Base-by-base conservation (phyloP, 2,329 filamentous ascomycete species). In the Aspergillus sp. region DNA sequence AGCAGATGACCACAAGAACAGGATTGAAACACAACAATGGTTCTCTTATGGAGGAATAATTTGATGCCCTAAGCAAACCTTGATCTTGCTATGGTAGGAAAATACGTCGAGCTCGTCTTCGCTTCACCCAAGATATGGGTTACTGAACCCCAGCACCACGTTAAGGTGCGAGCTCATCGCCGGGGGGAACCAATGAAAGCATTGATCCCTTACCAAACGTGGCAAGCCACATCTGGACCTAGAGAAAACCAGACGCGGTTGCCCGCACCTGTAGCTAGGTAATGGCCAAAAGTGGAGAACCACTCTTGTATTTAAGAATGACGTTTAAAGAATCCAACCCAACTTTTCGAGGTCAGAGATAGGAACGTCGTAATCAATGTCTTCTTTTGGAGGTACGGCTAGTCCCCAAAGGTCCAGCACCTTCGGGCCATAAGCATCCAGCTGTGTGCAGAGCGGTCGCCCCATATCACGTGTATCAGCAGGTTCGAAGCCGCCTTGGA, bases 131-230 rank as follows among this genome's bases (percentile, higher is more conserved):
- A 7, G 21, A 34, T 25, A 49, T 31, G 47, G 47, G 43, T 41
- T 49, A 49, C 47, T 49, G 16, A 38, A 49, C 47, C 38, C 47
- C 23, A 49, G 47, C 47, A 49, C 47, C 40, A 44, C 47, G 47
- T 49, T 49, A 23, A 49, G 47, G 47, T 36, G 47, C 38, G 25
- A 44, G 38, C 47, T 49, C 47, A 41, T 44, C 23, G 47, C 47
- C 44, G 25, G 47, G 21, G 47, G 36, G 32, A 36, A 36, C 21
- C 3, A 1, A 23, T 23, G 21, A 1, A 23, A 3, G 21, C 3
- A 23, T 4, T 6, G 21, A 23, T 3, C 7, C 21, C 2, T 23
- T 23, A 5, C 3, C 3, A 3, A 23, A 23, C 21, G 21, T 23
- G 21, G 2, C 21, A 23, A 23, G 21, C 2, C 2, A 4, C 21